phyloP scores from a whole-genome alignment of 768 basidiomycete species.

The Pulveroboletus sp. region DNA sequence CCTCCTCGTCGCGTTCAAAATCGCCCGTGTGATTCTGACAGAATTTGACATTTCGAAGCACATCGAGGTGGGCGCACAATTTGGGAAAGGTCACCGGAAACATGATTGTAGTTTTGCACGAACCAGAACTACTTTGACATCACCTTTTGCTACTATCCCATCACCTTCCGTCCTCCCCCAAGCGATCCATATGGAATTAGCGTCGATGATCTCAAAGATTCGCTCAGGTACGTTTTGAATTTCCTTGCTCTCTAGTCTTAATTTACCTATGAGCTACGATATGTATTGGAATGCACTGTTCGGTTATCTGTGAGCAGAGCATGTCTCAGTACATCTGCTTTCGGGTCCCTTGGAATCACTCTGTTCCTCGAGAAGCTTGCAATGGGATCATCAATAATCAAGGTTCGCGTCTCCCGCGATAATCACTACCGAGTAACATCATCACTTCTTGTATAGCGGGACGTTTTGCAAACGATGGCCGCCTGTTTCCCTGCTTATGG shows the following conservation, averaged over 20 bases:
- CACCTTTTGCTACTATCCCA: constrained; percentile 97
- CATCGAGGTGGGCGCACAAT: constrained; percentile 61
- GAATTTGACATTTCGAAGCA: constrained; percentile 78
- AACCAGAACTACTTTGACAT: constrained; percentile 85
- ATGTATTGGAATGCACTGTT: not conserved
- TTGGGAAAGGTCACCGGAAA: not conserved
- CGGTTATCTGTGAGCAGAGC: constrained; percentile 32
- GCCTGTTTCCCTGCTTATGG: constrained; percentile 86
- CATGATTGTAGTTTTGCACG: not conserved
- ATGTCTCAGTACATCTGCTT: constrained; percentile 74
- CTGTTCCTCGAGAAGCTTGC: constrained; percentile 90
- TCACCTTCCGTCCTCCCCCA: constrained; percentile 90
- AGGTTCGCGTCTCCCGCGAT: constrained; percentile 43
- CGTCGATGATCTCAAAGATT: constrained; percentile 72
- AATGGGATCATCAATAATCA: constrained; percentile 74
- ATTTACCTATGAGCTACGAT: constrained; percentile 1
- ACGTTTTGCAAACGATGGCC: constrained; percentile 76
- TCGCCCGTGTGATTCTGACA: constrained; percentile 77
- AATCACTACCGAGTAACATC: not conserved
- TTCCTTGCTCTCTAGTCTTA: not conserved
- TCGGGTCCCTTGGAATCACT: constrained; percentile 80
- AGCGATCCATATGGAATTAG: constrained; percentile 93
- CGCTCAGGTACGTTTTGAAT: constrained; percentile 51
- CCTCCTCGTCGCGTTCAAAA: constrained; percentile 82
- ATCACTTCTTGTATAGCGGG: constrained; percentile 51